Conservation (phyloP, 352 stramenopile genomes). For the Phytophthora crassamura region DNA sequence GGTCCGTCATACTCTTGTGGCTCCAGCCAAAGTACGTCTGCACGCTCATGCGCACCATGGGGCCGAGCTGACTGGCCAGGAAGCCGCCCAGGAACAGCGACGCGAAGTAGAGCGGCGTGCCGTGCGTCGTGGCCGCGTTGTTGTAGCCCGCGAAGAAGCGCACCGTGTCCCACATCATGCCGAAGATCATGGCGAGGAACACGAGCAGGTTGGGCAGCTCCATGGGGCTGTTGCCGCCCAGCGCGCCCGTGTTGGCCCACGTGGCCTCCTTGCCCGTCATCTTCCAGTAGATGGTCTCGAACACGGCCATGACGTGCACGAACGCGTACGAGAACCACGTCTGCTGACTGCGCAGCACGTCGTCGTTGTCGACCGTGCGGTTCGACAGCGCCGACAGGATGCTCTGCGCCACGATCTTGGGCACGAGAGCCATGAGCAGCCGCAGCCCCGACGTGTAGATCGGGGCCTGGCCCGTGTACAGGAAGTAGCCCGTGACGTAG, state of each 20-base stretch:
- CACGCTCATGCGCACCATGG: slow-evolving; percentile 77
- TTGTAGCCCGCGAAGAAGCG: slow-evolving; percentile 79
- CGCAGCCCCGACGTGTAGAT: slow-evolving; percentile 76
- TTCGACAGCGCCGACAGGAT: slow-evolving; percentile 74
- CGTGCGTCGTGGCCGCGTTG: slow-evolving; percentile 68
- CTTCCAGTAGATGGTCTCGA: slow-evolving; percentile 80
- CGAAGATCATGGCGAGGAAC: slow-evolving; percentile 71
- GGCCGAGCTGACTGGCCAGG: slow-evolving; percentile 59
- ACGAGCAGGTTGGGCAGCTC: slow-evolving; percentile 75
- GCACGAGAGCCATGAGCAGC: slow-evolving; percentile 72
- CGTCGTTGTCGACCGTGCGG: slow-evolving; percentile 76
- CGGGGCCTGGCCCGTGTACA: slow-evolving; percentile 74
- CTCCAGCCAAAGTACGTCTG: slow-evolving; percentile 84
- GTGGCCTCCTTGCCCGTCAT: slow-evolving; percentile 75
- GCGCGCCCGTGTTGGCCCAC: slow-evolving; percentile 72
- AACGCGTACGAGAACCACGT: slow-evolving; percentile 86
- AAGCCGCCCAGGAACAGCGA: slow-evolving; percentile 72
- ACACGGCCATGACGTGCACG: slow-evolving; percentile 74
- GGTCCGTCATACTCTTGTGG: slow-evolving; percentile 79
- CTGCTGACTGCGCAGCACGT: slow-evolving; percentile 75
- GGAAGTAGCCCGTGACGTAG: slow-evolving; percentile 79
- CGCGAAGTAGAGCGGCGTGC: slow-evolving; percentile 67
- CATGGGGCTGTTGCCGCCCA: slow-evolving; percentile 72
- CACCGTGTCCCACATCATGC: slow-evolving; percentile 67
- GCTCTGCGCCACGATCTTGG: slow-evolving; percentile 77